Base-by-base conservation (phyloP, 176 grass and related monocot species). In the Areca catechu region DNA sequence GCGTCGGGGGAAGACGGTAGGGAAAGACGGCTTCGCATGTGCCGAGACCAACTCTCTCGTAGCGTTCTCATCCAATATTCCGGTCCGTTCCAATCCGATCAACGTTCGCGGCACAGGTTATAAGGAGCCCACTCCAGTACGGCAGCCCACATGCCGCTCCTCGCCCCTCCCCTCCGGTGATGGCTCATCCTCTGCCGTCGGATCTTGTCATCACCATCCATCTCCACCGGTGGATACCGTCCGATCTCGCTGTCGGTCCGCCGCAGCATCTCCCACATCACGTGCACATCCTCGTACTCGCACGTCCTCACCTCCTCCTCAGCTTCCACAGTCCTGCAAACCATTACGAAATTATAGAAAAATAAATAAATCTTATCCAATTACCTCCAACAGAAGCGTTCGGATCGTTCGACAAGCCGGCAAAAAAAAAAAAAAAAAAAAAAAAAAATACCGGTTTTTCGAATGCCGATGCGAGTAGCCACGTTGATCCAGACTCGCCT, bases 211-310 rank as follows among this genome's bases (percentile, higher is more conserved):
- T 3, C 7, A 43, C 10, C 7, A 43, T 2, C 34, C 34, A 3
- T 43, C 34, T 7, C 34, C 34, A 5, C 34, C 34, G 16, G 59
- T 30, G 5, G 5, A 15, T 16, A 7, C n/a, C 59, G 59, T 4
- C n/a, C 7, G n/a, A 43, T 21, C 59, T 61, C 59, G 3, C 14
- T 4, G 22, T 3, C 22, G 5, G 68, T 67, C 54, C 24, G 53
- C 24, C 62, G 54, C 64, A 94, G 84, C 78, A 88, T 81, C 74
- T 79, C 71, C 84, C 89, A 88, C 81, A 88, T 88, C 70, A 95
- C 84, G 50, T 73, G 89, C 16, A 95, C 81, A 48, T 95, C 89
- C 51, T 50, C 49, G 71, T 95, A 95, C 74, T 95, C 80, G 74
- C 89, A 85, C 37, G 80, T 82, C 20, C 70, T 80, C 60, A 95